Percentiles rank a stretch among this genome's conserved stretches.
Conservation (phyloP, 2,329 filamentous ascomycete species). For the Herpotrichia juniperi region DNA sequence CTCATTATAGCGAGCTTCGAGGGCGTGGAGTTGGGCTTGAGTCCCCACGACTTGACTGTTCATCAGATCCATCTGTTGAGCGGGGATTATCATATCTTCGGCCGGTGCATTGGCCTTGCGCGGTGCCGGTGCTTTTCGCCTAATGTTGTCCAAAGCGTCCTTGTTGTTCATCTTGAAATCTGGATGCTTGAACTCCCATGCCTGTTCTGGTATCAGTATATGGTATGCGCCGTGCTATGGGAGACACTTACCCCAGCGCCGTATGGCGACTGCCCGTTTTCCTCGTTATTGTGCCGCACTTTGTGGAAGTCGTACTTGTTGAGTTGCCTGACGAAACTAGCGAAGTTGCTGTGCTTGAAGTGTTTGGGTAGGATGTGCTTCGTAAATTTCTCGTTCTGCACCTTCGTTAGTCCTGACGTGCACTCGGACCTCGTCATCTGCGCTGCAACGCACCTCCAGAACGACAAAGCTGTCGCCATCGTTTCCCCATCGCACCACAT, state of each 20-base stretch:
- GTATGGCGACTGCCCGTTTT: conserved; percentile 80
- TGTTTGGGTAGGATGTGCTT: conserved; percentile 96
- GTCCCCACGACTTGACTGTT: conserved; percentile 88
- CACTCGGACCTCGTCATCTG: neutral
- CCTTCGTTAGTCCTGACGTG: conserved; percentile 19
- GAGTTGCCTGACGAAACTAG: conserved; percentile 91
- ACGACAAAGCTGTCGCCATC: conserved; percentile 97
- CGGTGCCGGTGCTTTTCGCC: conserved; percentile 90
- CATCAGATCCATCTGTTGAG: conserved; percentile 86
- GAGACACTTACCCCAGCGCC: conserved; percentile 70
- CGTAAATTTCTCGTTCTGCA: conserved; percentile 95
- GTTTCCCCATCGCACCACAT: conserved; percentile 94
- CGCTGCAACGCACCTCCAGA: conserved; percentile 71
- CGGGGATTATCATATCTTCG: conserved; percentile 77
- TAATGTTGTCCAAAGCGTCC: conserved; percentile 94
- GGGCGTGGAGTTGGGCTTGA: conserved; percentile 86
- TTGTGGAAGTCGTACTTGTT: conserved; percentile 99
- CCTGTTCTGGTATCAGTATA: conserved; percentile 54
- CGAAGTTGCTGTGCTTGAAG: conserved; percentile 99
- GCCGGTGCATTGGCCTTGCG: conserved; percentile 66
- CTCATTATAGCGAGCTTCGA: conserved; percentile 85
- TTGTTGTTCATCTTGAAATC: conserved; percentile 96
- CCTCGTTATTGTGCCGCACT: conserved; percentile 88
- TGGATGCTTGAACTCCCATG: conserved; percentile 97
- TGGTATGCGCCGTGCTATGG: conserved; percentile 15